phyloP scores from a whole-genome alignment of 371 early-diverging fungal species.

The Mitosporidium daphniae region DNA sequence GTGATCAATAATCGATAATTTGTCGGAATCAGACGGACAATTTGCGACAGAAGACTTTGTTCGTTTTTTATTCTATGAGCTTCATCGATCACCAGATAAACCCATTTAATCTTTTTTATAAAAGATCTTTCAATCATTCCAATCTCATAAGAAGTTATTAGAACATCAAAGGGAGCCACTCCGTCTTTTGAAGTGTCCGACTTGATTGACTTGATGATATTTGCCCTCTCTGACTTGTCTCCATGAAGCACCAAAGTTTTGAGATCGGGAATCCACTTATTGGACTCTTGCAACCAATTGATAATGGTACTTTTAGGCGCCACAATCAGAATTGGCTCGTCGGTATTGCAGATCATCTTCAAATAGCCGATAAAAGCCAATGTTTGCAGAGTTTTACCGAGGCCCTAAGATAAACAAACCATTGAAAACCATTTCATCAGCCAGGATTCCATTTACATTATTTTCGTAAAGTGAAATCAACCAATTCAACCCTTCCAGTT shows the following conservation, averaged over 20 bases:
- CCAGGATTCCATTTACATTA: constrained; percentile 91
- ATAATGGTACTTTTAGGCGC: constrained; percentile 87
- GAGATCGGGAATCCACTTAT: constrained; percentile 59
- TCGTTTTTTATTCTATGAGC: constrained; percentile 97
- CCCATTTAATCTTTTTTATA: constrained; percentile 51
- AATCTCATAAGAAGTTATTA: constrained; percentile 47
- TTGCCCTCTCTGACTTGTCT: constrained; percentile 27
- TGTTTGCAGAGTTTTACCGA: constrained; percentile 91
- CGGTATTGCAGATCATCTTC: constrained; percentile 26
- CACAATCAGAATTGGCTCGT: constrained; percentile 61
- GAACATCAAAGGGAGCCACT: neutral
- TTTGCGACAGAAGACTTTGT: constrained; percentile 56
- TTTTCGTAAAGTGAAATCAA: constrained; percentile 74
- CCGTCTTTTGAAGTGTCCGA: neutral
- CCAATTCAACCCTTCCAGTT: constrained; percentile 94
- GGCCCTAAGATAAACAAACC: constrained; percentile 17
- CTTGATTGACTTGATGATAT: constrained; percentile 1
- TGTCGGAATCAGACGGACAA: constrained; percentile 45
- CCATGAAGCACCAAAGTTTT: constrained; percentile 67
- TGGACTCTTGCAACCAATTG: constrained; percentile 83
- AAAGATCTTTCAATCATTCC: constrained; percentile 47
- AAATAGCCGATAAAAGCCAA: constrained; percentile 77
- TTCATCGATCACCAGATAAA: constrained; percentile 87
- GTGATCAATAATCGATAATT: constrained; percentile 71
- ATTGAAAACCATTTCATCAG: constrained; percentile 75